Base-by-base conservation (phyloP, 148 eudicot species). In the Heliamphora exappendiculata region DNA sequence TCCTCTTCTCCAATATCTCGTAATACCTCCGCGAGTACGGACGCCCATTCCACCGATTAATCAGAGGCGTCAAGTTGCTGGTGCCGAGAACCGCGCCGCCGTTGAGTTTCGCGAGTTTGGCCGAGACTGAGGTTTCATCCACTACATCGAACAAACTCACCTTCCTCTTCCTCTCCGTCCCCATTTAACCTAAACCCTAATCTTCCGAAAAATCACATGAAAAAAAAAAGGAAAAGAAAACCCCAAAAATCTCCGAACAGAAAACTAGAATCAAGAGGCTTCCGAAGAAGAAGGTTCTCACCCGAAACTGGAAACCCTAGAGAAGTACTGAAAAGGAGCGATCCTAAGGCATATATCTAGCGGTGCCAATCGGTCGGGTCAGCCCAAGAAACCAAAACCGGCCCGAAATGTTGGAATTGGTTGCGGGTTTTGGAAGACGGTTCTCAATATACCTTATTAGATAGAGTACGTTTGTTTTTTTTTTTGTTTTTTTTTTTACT, bases 121-220 rank as follows among this genome's bases (percentile, higher is more conserved):
- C 80, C 14, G 68, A 28, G 49, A 31, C 76, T 24, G 79, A 74
- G 26, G 79, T 31, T 4, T 92, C 98, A 71, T 95, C 97, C 55
- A 92, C 91, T 6, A 92, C 98, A 79, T 95, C 98, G 82, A 92
- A 95, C 79, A 95, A 79, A 80, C 94, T 92, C 69, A 95, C 96
- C 86, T 92, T 95, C 85, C 97, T 85, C 89, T 95, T 95, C 77
- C 98, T 85, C 86, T 95, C 98, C 19, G 96, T 94, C 28, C 88
- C 91, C 96, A 92, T 90, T 64, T 26, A 70, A 33, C 31, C 47
- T 13, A n/a, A 75, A 64, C 70, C 71, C 44, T 68, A 68, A 41
- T 64, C 59, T 33, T 62, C 42, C 14, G 3, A 8, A 14, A 22
- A 47, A 11, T 12, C 31, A 34, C 14, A n/a, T n/a, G n/a, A n/a